A percentile compares a stretch with the other conserved stretches of the same genome.
Evolutionary conservation across 495 filamentous ascomycete genomes (phyloP).

Genomic region (Ascodesmis nigricans): DNA sequence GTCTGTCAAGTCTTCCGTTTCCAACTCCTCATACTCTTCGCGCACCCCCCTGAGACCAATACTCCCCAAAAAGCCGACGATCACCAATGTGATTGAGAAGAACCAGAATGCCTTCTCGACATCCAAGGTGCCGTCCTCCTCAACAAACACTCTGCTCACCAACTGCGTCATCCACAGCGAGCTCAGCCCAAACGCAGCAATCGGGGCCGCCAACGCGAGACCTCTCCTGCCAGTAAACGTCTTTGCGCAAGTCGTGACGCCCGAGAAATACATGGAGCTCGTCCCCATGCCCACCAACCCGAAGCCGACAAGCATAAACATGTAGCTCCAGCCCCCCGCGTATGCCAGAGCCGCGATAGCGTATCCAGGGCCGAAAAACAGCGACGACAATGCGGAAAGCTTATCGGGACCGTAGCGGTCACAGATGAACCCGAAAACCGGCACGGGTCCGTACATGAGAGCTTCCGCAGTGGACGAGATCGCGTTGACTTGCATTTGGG

Average conservation of each 20-base stretch:
- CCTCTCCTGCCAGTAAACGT: slow-evolving; percentile 73
- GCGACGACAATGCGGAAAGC: slow-evolving; percentile 44
- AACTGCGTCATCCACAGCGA: slow-evolving; percentile 89
- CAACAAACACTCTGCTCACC: slow-evolving; percentile 54
- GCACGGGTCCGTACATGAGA: slow-evolving; percentile 71
- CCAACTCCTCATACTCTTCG: slow-evolving; percentile 28
- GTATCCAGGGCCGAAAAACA: slow-evolving; percentile 63
- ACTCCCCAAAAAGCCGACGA: slow-evolving; percentile 49
- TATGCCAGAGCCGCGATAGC: slow-evolving; percentile 63
- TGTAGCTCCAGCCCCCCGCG: slow-evolving; percentile 46
- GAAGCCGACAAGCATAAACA: slow-evolving; percentile 68
- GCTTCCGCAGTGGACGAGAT: slow-evolving; percentile 66
- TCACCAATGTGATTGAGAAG: slow-evolving; percentile 41
- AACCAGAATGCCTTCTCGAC: slow-evolving; percentile 75
- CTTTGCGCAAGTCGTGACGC: slow-evolving; percentile 87
- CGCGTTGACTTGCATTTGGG: slow-evolving; percentile 74
- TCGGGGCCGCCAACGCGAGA: slow-evolving; percentile 69
- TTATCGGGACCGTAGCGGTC: slow-evolving; percentile 64
- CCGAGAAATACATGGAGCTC: slow-evolving; percentile 62
- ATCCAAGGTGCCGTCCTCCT: slow-evolving; percentile 53
- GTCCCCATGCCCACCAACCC: slow-evolving; percentile 61
- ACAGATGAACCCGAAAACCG: slow-evolving; percentile 73
- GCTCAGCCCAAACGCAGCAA: slow-evolving; percentile 78
- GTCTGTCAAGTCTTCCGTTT: slow-evolving; percentile 31
- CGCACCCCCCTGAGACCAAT: slow-evolving; percentile 47